Conservation (phyloP, 352 stramenopile species). For the Globisporangium perplexum region DNA sequence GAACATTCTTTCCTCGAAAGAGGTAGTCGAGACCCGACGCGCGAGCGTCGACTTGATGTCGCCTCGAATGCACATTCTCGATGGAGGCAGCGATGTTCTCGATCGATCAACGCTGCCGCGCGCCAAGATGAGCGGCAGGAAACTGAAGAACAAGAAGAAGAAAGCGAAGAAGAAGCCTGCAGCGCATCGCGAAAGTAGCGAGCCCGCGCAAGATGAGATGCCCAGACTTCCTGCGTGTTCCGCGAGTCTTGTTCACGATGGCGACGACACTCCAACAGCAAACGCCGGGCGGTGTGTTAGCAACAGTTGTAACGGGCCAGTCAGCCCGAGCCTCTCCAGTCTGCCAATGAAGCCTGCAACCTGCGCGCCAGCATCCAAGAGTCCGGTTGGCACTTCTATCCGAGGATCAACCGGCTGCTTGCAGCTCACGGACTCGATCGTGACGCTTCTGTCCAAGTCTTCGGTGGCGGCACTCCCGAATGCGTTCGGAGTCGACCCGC, state of each 20-base stretch:
- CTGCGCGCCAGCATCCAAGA: neutral
- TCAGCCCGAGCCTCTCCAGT: neutral
- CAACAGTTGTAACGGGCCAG: constrained; percentile 6
- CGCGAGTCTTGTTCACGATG: neutral
- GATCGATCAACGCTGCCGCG: constrained; percentile 10
- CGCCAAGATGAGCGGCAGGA: constrained; percentile 30
- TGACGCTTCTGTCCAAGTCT: constrained; percentile 12
- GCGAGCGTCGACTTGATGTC: neutral
- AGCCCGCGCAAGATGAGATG: constrained; percentile 2
- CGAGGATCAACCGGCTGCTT: neutral
- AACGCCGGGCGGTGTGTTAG: neutral
- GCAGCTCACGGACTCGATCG: constrained; percentile 9
- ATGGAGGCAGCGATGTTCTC: neutral
- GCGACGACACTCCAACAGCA: neutral
- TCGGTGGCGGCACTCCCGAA: constrained; percentile 21
- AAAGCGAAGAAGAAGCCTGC: constrained; percentile 3
- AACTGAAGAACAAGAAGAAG: constrained; percentile 26
- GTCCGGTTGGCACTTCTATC: neutral
- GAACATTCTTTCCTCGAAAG: neutral
- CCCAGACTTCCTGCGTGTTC: neutral
- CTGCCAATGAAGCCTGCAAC: neutral
- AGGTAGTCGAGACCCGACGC: neutral
- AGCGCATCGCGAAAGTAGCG: neutral
- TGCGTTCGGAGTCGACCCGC: neutral
- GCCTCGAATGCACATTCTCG: constrained; percentile 1